phyloP scores from a whole-genome alignment of 83 land plant species.

The Diphasiastrum complanatum region DNA sequence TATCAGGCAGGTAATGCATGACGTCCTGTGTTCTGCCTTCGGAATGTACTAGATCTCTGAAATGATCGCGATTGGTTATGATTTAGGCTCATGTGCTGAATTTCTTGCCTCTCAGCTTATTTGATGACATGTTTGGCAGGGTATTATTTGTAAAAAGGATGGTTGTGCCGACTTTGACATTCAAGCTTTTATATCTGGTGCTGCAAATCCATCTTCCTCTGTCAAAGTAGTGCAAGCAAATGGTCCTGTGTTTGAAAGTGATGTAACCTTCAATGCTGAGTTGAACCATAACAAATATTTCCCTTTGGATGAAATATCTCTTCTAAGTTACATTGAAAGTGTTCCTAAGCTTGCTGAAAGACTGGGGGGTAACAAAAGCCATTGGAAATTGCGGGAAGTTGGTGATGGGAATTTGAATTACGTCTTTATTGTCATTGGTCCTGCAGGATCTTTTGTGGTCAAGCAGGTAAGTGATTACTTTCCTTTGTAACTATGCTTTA shows the following conservation, averaged over 20 bases:
- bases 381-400: slow-evolving; percentile 57
- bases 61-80: no score
- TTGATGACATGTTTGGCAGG: slow-evolving; percentile 34
- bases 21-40: no score
- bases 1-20: no score
- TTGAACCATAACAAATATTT: slow-evolving; percentile 30
- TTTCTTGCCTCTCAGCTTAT: no score
- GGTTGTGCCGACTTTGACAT: slow-evolving; percentile 23
- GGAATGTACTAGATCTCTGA: no score
- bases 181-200: slow-evolving; percentile 18
- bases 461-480: slow-evolving; percentile 57
- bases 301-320: slow-evolving; percentile 44
- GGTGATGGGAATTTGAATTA: slow-evolving; percentile 95
- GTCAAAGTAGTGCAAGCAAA: no score
- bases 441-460: slow-evolving; percentile 68
- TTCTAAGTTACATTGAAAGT: slow-evolving; percentile 52
- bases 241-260: neutral
- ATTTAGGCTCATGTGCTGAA: no score
- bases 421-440: slow-evolving; percentile 58
- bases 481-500: neutral
- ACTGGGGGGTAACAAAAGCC: slow-evolving; percentile 40
- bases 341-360: slow-evolving; percentile 39
- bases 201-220: no score
- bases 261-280: slow-evolving; percentile 21
- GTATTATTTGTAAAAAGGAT: slow-evolving; percentile 31